Percentiles rank a stretch among this genome's conserved stretches.
Evolutionary conservation across 2,329 filamentous ascomycete species (phyloP).

Genomic region (Onygenales sp.): DNA sequence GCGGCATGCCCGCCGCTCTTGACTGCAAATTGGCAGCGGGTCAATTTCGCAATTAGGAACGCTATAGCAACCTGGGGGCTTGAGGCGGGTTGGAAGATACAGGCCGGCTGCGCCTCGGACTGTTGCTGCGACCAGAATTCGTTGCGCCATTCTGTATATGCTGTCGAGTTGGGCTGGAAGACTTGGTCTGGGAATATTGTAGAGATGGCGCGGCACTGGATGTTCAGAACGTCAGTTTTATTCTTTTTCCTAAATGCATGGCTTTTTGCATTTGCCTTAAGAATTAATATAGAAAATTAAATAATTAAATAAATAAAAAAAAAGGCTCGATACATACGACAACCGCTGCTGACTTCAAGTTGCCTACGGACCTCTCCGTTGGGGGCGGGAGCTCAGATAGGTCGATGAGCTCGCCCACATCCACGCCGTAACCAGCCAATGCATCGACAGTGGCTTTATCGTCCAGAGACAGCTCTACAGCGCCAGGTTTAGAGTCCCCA

Average conservation of each 20-base stretch:
- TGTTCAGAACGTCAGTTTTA: not conserved
- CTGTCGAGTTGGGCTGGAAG: constrained; percentile 3
- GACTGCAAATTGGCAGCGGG: constrained; percentile 40
- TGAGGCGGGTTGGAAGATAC: constrained; percentile 23
- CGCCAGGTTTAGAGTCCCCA: not conserved
- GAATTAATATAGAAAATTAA: too few species aligned
- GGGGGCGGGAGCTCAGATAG: not conserved
- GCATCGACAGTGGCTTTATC: not conserved
- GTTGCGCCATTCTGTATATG: constrained; percentile 9
- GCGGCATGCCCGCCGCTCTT: constrained; percentile 51
- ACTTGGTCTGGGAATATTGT: constrained; percentile 8
- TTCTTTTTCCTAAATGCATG: too few species aligned
- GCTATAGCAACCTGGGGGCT: constrained; percentile 22
- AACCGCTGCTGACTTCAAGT: not conserved
- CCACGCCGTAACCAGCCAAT: not conserved
- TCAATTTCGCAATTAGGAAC: constrained; percentile 22
- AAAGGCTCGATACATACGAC: not conserved
- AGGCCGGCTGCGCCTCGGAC: constrained; percentile 22
- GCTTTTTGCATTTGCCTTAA: too few species aligned
- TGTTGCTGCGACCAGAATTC: constrained; percentile 30
- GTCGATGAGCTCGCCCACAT: not conserved
- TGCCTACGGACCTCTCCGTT: not conserved
- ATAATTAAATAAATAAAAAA: too few species aligned
- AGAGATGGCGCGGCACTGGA: constrained; percentile 9
- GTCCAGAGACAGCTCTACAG: not conserved